Conservation (phyloP, 305 asterid species). For the Fraxinus floribunda region DNA sequence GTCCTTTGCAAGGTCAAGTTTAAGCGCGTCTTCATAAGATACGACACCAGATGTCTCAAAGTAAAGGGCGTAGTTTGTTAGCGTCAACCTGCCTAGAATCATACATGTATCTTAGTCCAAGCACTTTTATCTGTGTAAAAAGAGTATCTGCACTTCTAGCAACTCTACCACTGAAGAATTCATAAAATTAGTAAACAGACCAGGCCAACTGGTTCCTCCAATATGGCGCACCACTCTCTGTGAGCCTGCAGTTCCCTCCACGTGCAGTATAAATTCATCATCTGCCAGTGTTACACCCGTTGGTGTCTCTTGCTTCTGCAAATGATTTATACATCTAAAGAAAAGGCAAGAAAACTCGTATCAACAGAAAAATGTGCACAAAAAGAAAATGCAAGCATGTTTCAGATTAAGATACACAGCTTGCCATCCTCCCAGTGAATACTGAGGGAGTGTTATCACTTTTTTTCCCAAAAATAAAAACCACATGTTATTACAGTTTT, state of each 20-base stretch:
- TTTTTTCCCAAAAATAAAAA: too few relatives aligned
- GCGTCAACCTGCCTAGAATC: constrained; percentile 76
- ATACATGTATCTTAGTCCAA: constrained; percentile 12
- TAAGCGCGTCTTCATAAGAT: constrained; percentile 69
- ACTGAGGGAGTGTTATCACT: neutral
- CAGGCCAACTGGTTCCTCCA: constrained; percentile 95
- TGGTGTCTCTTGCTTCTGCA: constrained; percentile 77
- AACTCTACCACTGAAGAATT: neutral
- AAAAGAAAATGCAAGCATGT: neutral
- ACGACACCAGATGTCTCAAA: constrained; percentile 80
- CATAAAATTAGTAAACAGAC: constrained; percentile 33
- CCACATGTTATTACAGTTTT: neutral
- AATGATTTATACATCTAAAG: constrained; percentile 67
- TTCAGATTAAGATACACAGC: neutral
- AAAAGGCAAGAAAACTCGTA: neutral
- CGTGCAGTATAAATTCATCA: constrained; percentile 87
- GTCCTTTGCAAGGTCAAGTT: constrained; percentile 69
- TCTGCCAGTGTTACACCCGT: constrained; percentile 60
- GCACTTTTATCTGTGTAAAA: neutral
- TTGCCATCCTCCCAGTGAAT: neutral
- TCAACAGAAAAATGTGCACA: neutral
- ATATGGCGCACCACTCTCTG: constrained; percentile 94
- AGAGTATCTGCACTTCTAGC: neutral
- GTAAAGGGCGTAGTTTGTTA: constrained; percentile 90
- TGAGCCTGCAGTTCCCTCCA: constrained; percentile 80